A percentile compares a stretch with the other conserved stretches of the same genome.
Conservation (phyloP, 257 asterid genomes). For the Nicotiana tabacum region DNA sequence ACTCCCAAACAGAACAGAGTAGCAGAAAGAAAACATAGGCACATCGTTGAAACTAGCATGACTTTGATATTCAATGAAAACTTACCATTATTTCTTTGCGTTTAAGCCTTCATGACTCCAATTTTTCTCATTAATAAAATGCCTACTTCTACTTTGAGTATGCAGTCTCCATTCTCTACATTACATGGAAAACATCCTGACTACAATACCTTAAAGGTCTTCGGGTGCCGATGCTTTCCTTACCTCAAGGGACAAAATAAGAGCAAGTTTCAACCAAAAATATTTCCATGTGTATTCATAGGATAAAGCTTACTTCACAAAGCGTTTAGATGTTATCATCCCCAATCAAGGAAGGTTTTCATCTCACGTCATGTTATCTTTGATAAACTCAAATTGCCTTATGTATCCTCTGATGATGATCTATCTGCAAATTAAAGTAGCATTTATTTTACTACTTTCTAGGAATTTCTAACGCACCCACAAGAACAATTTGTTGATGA, state of each 20-base stretch:
- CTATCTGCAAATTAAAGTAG: too few species aligned
- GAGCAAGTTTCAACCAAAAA: not conserved
- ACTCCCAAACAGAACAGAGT: too few species aligned
- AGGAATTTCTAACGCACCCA: too few species aligned
- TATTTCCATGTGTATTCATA: not conserved
- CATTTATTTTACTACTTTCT: too few species aligned
- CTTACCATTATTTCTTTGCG: too few species aligned
- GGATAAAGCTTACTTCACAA: not conserved
- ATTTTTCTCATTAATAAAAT: not conserved
- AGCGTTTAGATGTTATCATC: not conserved
- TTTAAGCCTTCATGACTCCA: not conserved
- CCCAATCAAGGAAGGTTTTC: not conserved
- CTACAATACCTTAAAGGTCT: not conserved
- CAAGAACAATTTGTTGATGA: too few species aligned
- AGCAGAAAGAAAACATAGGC: too few species aligned
- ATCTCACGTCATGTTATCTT: too few species aligned
- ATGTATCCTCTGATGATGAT: too few species aligned
- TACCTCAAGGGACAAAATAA: not conserved
- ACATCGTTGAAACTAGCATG: too few species aligned
- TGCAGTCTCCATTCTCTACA: not conserved
- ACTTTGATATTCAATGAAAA: too few species aligned
- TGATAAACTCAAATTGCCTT: not conserved
- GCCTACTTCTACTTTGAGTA: not conserved
- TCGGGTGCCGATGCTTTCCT: too few species aligned
- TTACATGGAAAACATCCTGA: not conserved